Base-by-base conservation (phyloP, 169 alveolate species). In the Theileria equi region DNA sequence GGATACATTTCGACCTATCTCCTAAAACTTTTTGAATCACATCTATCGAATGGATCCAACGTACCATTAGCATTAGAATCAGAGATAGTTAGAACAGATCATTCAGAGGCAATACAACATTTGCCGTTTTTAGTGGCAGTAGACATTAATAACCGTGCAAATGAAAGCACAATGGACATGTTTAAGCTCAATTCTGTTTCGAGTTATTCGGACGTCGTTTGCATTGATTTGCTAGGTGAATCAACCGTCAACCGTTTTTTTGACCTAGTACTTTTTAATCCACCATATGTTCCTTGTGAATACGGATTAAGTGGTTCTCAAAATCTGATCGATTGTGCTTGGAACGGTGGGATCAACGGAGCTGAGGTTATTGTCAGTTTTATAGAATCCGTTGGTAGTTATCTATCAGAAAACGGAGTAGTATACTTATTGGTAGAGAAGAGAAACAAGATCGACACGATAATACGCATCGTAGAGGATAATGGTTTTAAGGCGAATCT, bases 341-440 rank as follows among this genome's bases (percentile, higher is more conserved):
- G 81, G 81, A 55, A 77, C 25, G 86, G 86, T 1, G 86, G 86
- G 19, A 19, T 16, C 5, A 54, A 57, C 67, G 86, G 86, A 3
- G 57, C 68, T 1, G 86, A 66, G 17, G 62, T 62, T 3, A 77
- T 61, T 0, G 45, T 62, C 25, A 50, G 68, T 17, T 77, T 77
- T 69, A 55, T 77, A 17, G 34, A 8, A 8, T 21, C 64, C 0
- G 57, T 67, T 0, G 68, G 53, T 3, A 26, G 59, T 0, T 50
- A 77, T 35, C 34, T 77, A n/a, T 38, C 78, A 16, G 41, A 28
- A 5, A 41, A 48, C 17, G 86, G 86, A 21, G 36, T 17, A 13
- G 74, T 62, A 16, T 77, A 77, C 48, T 59, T 77, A 64, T 26
- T 74, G 48, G 32, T 74, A 3, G 84, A 74, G 57, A 59, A 66